These are phyloP conservation scores for Sphaerulina populicola DNA, from an alignment of 2,329 filamentous ascomycete genomes.

Conservation along the genomic window DNA sequence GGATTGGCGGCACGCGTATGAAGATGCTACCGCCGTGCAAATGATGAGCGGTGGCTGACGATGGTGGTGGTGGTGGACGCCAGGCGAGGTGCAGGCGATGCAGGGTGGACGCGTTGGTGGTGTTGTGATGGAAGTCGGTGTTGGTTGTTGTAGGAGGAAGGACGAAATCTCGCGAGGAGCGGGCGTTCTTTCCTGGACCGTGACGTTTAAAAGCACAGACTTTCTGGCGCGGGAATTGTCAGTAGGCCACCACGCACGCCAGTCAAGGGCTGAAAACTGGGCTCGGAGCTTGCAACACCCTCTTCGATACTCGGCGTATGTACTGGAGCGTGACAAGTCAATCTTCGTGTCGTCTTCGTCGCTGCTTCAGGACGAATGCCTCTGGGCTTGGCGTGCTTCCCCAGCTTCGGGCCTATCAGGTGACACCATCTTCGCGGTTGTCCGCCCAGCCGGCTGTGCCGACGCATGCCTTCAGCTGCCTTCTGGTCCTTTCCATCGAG, in stretches of 20 bases:
- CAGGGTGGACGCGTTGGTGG: conserved; percentile 15
- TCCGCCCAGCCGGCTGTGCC: conserved; percentile 9
- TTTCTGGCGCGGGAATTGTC: conserved; percentile 10
- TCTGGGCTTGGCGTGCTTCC: conserved; percentile 6
- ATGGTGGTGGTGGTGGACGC: conserved; percentile 5
- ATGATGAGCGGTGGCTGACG: conserved; percentile 8
- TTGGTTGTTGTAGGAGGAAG: conserved; percentile 10
- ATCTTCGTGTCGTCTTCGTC: conserved; percentile 11
- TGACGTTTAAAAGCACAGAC: not conserved
- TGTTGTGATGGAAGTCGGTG: conserved; percentile 21
- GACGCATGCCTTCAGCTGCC: not conserved
- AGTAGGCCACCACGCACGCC: conserved; percentile 5
- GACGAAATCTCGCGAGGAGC: conserved; percentile 6
- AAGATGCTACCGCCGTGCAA: conserved; percentile 7
- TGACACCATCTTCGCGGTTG: conserved; percentile 6
- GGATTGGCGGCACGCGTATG: conserved; percentile 17
- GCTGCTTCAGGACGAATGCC: not conserved
- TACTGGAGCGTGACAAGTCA: conserved; percentile 16
- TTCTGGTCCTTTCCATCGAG: not conserved
- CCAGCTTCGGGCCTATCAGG: conserved; percentile 14
- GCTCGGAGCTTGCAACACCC: conserved; percentile 22
- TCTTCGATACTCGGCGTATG: conserved; percentile 24
- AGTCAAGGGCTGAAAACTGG: conserved; percentile 12
- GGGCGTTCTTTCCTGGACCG: conserved; percentile 2
- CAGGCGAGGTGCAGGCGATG: conserved; percentile 15